Percentiles rank a stretch among this genome's conserved stretches.
phyloP scores from a whole-genome alignment of 257 asterid genomes.

The Nicotiana noctiflora region DNA sequence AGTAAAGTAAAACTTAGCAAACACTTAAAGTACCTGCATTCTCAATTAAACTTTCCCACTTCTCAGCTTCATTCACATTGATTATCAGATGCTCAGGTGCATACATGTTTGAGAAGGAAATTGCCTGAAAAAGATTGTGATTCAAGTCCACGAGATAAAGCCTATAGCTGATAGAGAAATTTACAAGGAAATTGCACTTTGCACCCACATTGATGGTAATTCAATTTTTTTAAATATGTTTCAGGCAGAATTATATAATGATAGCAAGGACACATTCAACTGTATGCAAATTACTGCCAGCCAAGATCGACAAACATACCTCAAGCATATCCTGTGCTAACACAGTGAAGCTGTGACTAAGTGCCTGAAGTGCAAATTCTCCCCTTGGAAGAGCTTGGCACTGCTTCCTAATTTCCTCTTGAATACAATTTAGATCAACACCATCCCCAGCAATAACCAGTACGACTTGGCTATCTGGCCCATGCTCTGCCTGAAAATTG shows the following conservation, averaged over 20 bases:
- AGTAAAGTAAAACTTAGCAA: background rate
- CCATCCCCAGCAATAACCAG: constrained; percentile 86
- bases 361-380: constrained; percentile 74
- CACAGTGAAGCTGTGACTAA: constrained; percentile 80
- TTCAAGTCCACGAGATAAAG: constrained; percentile 6
- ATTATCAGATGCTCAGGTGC: constrained; percentile 97
- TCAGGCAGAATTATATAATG: background rate
- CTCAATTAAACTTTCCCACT: constrained; percentile 81
- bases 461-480: constrained; percentile 99
- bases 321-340: constrained; percentile 83
- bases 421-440: constrained; percentile 58
- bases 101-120: constrained; percentile 74
- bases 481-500: constrained; percentile 87
- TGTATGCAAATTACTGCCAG: background rate
- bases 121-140: constrained; percentile 46
- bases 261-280: background rate
- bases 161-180: background rate
- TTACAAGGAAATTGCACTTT: background rate
- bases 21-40: constrained; percentile 63
- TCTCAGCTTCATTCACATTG: constrained; percentile 90
- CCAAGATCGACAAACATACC: constrained; percentile 34
- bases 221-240: background rate
- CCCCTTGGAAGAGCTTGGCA: constrained; percentile 89
- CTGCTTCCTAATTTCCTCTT: constrained; percentile 67
- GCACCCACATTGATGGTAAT: background rate